phyloP scores from a whole-genome alignment of 257 asterid species.

The Solanum bulbocastanum region DNA sequence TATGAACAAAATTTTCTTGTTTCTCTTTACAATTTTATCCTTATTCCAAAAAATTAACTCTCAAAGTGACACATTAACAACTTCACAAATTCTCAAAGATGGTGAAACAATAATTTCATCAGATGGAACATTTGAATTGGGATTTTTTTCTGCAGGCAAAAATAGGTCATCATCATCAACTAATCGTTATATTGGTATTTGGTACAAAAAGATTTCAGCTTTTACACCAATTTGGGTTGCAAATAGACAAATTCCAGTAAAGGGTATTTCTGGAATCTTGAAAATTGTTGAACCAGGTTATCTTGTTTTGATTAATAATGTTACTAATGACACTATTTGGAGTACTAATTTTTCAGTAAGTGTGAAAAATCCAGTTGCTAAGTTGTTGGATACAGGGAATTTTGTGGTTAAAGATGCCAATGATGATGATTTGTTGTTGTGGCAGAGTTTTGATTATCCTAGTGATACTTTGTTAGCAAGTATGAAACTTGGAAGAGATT shows the following conservation, averaged over 20 bases:
- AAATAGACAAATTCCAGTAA: not conserved
- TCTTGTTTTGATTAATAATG: not conserved
- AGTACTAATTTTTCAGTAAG: not conserved
- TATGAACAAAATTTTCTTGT: not conserved
- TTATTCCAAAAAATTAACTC: not conserved
- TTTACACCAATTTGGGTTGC: conserved; percentile 10
- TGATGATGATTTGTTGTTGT: not conserved
- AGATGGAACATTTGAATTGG: conserved; percentile 5
- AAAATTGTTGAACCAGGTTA: not conserved
- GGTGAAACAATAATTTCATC: not conserved
- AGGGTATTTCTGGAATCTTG: not conserved
- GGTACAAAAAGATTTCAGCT: conserved; percentile 6
- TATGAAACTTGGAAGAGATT: not conserved
- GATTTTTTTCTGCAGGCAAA: not conserved
- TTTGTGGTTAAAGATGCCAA: conserved; percentile 1
- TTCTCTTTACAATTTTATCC: not conserved
- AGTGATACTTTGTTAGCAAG: conserved; percentile 1
- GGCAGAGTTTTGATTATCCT: conserved; percentile 10
- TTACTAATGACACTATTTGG: not conserved
- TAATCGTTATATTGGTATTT: not conserved
- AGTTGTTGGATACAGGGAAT: conserved; percentile 1
- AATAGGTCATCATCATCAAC: not conserved
- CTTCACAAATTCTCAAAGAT: not conserved
- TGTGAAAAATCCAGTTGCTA: not conserved
- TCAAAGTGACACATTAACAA: not conserved